Conservation (phyloP, 2,329 filamentous ascomycete species). For the Phoma herbarum region DNA sequence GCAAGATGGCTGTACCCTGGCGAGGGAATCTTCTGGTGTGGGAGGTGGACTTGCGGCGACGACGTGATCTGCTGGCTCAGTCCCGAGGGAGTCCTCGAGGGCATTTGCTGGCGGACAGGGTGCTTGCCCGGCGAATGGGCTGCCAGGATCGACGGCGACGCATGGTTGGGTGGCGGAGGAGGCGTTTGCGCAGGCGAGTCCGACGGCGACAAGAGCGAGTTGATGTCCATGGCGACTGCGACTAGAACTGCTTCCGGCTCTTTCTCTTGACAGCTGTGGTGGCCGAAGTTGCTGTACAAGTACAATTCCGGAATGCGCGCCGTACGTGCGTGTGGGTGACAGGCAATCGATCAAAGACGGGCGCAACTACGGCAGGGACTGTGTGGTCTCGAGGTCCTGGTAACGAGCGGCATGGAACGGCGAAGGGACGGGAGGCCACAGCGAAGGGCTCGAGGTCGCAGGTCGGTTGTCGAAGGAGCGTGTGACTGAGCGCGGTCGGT, state of each 20-base stretch:
- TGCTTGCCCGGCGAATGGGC: constrained; percentile 45
- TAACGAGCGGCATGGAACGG: constrained; percentile 34
- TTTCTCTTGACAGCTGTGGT: not conserved
- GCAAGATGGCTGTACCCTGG: constrained; percentile 38
- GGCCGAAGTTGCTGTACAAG: not conserved
- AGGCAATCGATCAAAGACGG: constrained; percentile 13
- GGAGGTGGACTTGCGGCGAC: constrained; percentile 47
- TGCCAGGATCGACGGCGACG: constrained; percentile 38
- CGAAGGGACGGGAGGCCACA: constrained; percentile 18
- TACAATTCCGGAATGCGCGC: not conserved
- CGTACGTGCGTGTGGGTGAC: not conserved
- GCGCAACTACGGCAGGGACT: constrained; percentile 30
- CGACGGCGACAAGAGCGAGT: constrained; percentile 59
- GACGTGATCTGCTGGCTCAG: constrained; percentile 55
- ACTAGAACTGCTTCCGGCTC: not conserved
- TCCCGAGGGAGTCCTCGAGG: constrained; percentile 53
- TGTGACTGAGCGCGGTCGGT: constrained; percentile 20
- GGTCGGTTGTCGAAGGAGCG: not conserved
- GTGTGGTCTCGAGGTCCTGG: constrained; percentile 23
- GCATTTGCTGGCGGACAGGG: constrained; percentile 46
- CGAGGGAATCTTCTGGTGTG: constrained; percentile 47
- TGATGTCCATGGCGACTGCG: constrained; percentile 57
- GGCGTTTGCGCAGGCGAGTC: constrained; percentile 53
- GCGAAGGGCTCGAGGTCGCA: constrained; percentile 15
- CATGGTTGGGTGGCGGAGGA: constrained; percentile 41